A percentile compares a stretch with the other conserved stretches of the same genome.
phyloP scores from a whole-genome alignment of 352 stramenopile genomes.

The Phytopythium helicoides region DNA sequence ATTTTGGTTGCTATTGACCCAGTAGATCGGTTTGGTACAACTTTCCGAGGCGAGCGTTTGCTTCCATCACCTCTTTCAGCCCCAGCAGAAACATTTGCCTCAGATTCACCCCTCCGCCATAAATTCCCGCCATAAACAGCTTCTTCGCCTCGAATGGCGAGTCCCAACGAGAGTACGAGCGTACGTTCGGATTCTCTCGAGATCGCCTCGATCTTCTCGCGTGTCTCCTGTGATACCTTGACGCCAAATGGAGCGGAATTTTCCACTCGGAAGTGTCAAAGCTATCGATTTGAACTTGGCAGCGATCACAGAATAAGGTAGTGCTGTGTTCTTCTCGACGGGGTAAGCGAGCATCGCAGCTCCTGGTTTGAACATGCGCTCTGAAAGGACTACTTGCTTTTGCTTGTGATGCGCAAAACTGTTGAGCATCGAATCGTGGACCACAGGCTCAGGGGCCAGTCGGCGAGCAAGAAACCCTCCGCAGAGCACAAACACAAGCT shows the following conservation, averaged over 20 bases:
- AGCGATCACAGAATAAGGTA: conserved; percentile 38
- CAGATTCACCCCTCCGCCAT: conserved; percentile 6
- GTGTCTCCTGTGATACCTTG: conserved; percentile 31
- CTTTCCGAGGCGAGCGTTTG: background rate
- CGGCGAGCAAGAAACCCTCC: conserved; percentile 37
- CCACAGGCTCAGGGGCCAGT: conserved; percentile 4
- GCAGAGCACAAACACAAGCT: conserved; percentile 52
- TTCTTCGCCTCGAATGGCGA: conserved; percentile 16
- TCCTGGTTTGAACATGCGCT: conserved; percentile 47
- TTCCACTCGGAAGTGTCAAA: conserved; percentile 42
- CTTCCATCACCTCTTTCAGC: background rate
- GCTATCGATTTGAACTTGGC: conserved; percentile 59
- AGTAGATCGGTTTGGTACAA: no score
- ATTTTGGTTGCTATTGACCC: background rate
- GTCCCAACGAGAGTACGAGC: conserved; percentile 22
- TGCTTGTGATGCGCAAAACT: background rate
- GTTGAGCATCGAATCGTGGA: background rate
- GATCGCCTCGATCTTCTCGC: conserved; percentile 27
- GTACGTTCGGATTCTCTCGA: conserved; percentile 37
- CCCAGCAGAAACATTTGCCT: background rate
- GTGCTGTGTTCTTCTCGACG: conserved; percentile 23
- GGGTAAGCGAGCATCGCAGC: conserved; percentile 26
- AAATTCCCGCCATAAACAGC: conserved; percentile 2
- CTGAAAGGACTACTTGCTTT: conserved; percentile 22
- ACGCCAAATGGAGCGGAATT: conserved; percentile 47